Evolutionary conservation across 139 green algal genomes (phyloP), one percentile per base, ranked within the genome.

Genomic region (Auxenochlorella protothecoides): DNA sequence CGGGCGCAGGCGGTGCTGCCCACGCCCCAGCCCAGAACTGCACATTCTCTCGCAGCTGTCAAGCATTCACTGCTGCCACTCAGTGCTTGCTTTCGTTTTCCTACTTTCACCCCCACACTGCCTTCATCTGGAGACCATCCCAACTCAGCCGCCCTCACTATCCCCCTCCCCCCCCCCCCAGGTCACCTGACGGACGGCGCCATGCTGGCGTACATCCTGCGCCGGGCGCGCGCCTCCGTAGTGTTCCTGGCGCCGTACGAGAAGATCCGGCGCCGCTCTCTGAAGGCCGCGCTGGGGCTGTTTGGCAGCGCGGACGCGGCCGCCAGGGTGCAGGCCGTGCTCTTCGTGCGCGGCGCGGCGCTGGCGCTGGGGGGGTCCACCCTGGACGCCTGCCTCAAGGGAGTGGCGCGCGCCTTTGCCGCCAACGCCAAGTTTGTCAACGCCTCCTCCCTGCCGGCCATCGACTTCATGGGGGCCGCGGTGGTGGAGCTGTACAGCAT

Each of bases 401-500:
- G 88, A 14, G 73, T 88, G 27, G 96, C 97, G 81, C 79, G 85
- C 59, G 78, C 82, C 3, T 98, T 86, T 77, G 79, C 86, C 12
- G 66, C 77, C 65, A 89, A 91, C 68, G 87, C 89, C 69, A 96
- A 96, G 80, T 97, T 98, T 74, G 82, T 96, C 55, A 93, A 76
- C 56, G 72, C 88, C 2, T 82, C 81, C 66, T 85, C 73, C 53
- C 73, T 81, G 44, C 86, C 91, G 2, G 78, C 90, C 69, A 87
- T 98, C 59, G 73, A 78, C 62, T 97, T 98, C 80, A 93, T 97
- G 91, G 76, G 72, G 27, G 85, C 83, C 27, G 93, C 87, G 62
- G 72, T 94, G 57, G 83, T 94, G 52, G 93, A 98, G 84, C 72
- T 96, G 68, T 90, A 85, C 75, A 80, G 84, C 68, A 72, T 96